Conservation (phyloP, 441 rosid genomes). For the Aleurites moluccanus region DNA sequence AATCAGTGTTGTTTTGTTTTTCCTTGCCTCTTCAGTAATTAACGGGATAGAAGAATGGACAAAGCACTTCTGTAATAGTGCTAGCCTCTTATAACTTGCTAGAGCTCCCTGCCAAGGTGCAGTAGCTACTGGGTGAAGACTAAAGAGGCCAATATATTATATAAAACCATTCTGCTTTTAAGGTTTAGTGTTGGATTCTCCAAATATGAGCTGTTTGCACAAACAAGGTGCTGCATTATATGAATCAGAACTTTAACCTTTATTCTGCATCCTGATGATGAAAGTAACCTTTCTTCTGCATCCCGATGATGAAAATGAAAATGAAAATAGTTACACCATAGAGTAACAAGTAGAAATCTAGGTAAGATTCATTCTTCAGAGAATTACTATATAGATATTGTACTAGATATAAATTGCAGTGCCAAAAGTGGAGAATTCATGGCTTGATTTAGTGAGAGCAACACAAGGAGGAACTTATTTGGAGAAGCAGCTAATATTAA, state of each 20-base stretch:
- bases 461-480: not conserved
- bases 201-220: not conserved
- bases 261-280: not conserved
- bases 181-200: not conserved
- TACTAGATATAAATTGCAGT: not conserved
- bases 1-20: not conserved
- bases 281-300: not conserved
- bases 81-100: not conserved
- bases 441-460: not conserved
- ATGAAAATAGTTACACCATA: not conserved
- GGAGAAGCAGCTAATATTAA: not conserved
- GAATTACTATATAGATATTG: not conserved
- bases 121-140: not conserved
- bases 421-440: not conserved
- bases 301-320: not conserved
- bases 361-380: not conserved
- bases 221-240: not conserved
- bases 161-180: not conserved
- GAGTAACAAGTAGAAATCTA: not conserved
- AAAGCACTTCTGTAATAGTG: not conserved
- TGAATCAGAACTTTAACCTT: not conserved
- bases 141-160: not conserved
- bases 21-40: not conserved
- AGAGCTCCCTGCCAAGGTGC: not conserved
- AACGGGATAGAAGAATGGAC: not conserved